phyloP scores from a whole-genome alignment of 2,329 filamentous ascomycete species.

The Elsinoe australis region DNA sequence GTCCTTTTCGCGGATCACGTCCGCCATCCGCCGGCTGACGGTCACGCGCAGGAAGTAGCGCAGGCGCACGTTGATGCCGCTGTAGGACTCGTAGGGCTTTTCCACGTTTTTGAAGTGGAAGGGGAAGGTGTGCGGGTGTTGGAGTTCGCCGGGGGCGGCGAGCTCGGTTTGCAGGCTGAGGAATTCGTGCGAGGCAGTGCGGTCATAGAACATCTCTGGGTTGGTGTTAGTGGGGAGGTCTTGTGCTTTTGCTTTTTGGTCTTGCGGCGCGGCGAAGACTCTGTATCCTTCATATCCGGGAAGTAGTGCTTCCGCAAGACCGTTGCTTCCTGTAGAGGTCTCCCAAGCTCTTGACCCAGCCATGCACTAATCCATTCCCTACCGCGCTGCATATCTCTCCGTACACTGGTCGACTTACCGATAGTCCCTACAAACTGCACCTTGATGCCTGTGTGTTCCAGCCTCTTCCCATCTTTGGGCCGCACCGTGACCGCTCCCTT shows the following conservation, averaged over 20 bases:
- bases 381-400: too few species aligned
- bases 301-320: too few species aligned
- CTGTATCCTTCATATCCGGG: too few species aligned
- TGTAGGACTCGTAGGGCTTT: conserved; percentile 99
- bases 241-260: not conserved
- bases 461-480: conserved; percentile 93
- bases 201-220: conserved; percentile 95
- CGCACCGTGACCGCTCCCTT: conserved; percentile 91
- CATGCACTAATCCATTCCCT: too few species aligned
- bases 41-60: conserved; percentile 98
- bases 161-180: conserved; percentile 94
- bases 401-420: too few species aligned
- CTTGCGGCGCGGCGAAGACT: too few species aligned
- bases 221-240: conserved; percentile 16
- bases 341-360: too few species aligned
- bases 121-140: conserved; percentile 96
- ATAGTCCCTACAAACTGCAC: conserved; percentile 99
- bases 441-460: conserved; percentile 98
- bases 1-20: conserved; percentile 97
- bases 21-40: conserved; percentile 91
- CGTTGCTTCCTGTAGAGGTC: too few species aligned
- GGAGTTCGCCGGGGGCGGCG: conserved; percentile 90
- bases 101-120: conserved; percentile 99
- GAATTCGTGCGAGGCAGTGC: conserved; percentile 98
- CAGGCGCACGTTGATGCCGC: conserved; percentile 98